These are phyloP conservation scores for Trapa bicornis DNA, from an alignment of 345 rosid genomes.

Conservation along the genomic window DNA sequence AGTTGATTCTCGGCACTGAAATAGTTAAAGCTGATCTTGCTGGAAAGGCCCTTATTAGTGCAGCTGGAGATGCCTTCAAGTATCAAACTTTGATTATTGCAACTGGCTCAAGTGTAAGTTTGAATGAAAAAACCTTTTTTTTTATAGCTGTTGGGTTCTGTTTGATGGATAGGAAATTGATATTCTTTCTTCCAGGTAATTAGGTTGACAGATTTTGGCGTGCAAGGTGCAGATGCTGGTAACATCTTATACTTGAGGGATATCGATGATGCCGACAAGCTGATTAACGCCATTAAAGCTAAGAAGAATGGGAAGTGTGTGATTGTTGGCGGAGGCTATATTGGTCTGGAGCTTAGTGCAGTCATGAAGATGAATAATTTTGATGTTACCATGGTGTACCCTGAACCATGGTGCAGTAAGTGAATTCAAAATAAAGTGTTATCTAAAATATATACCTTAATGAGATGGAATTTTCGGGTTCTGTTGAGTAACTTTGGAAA, in stretches of 20 bases:
- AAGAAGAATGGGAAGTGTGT: slow-evolving; percentile 85
- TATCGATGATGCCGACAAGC: slow-evolving; percentile 71
- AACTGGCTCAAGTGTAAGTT: slow-evolving; percentile 78
- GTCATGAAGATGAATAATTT: slow-evolving; percentile 54
- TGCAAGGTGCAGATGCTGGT: slow-evolving; percentile 83
- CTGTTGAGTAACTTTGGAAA: background rate
- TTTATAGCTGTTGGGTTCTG: background rate
- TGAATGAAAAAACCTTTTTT: background rate
- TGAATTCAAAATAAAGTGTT: slow-evolving; percentile 9
- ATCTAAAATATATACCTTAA: background rate
- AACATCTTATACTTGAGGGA: slow-evolving; percentile 84
- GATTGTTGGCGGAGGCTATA: slow-evolving; percentile 94
- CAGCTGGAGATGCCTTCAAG: slow-evolving; percentile 62
- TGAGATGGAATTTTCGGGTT: background rate
- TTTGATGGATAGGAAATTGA: background rate
- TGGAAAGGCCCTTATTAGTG: slow-evolving; percentile 52
- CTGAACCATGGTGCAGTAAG: slow-evolving; percentile 99
- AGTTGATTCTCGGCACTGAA: slow-evolving; percentile 81
- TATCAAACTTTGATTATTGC: slow-evolving; percentile 65
- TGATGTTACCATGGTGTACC: slow-evolving; percentile 91
- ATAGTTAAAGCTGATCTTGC: slow-evolving; percentile 84
- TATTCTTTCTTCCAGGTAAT: slow-evolving; percentile 41
- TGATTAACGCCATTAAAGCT: slow-evolving; percentile 65
- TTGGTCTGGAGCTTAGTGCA: slow-evolving; percentile 94
- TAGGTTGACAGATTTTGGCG: slow-evolving; percentile 79